Conservation (phyloP, 2,329 filamentous ascomycete genomes). For the Fusarium humuli region DNA sequence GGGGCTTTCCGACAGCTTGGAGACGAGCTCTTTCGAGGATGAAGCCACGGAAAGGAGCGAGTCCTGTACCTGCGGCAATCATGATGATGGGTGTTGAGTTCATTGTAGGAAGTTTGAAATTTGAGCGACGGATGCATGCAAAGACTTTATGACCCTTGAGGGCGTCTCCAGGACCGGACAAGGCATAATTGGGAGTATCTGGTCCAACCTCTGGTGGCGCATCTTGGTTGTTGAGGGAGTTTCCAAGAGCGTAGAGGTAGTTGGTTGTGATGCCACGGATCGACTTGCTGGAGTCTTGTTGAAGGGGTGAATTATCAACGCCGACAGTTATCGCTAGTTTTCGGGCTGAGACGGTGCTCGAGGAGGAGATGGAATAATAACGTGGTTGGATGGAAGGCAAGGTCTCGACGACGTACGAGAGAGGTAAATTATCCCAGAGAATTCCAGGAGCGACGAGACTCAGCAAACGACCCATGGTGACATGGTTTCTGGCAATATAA, state of each 20-base stretch:
- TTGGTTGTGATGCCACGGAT: constrained; percentile 45
- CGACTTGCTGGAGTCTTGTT: constrained; percentile 17
- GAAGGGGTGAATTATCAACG: constrained; percentile 32
- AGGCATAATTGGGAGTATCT: constrained; percentile 13
- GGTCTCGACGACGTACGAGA: constrained; percentile 67
- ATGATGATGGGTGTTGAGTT: constrained; percentile 62
- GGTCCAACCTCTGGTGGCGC: background rate
- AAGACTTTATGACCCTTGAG: constrained; percentile 37
- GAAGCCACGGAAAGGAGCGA: constrained; percentile 56
- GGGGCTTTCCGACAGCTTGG: constrained; percentile 34
- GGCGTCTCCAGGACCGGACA: constrained; percentile 30
- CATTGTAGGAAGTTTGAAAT: constrained; percentile 59
- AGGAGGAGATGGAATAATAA: constrained; percentile 72
- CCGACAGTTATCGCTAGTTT: constrained; percentile 44
- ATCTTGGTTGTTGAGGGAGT: constrained; percentile 10
- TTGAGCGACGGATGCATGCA: constrained; percentile 47
- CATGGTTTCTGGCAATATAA: constrained; percentile 39
- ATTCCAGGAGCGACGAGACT: constrained; percentile 22
- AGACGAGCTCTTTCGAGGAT: constrained; percentile 42
- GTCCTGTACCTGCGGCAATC: constrained; percentile 62
- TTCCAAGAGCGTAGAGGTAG: constrained; percentile 43
- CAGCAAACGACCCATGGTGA: constrained; percentile 46
- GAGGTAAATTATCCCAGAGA: constrained; percentile 44
- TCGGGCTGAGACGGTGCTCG: constrained; percentile 52
- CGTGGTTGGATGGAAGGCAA: constrained; percentile 64